Percentiles rank a stretch among this genome's conserved stretches.
These are phyloP conservation scores for Teratosphaeria pseudoeucalypti DNA, from an alignment of 2,329 filamentous ascomycete species.

Conservation along the genomic window DNA sequence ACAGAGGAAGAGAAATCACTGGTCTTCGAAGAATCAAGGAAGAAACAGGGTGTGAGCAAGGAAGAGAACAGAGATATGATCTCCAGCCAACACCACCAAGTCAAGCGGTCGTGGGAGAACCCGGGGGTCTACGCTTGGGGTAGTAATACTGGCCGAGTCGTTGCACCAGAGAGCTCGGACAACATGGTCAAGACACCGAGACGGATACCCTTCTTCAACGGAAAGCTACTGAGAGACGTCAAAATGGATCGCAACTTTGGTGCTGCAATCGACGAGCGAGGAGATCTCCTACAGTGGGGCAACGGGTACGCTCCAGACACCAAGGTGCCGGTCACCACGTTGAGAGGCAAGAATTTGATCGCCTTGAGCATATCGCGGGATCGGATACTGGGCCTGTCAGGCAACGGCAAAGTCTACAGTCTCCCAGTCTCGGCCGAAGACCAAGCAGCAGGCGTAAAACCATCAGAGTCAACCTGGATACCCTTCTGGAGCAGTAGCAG, in stretches of 20 bases:
- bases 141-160: slow-evolving; percentile 74
- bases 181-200: slow-evolving; percentile 65
- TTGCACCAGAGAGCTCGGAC: slow-evolving; percentile 72
- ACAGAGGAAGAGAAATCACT: slow-evolving; percentile 40
- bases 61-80: slow-evolving; percentile 68
- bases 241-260: slow-evolving; percentile 76
- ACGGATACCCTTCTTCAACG: slow-evolving; percentile 73
- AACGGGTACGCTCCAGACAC: slow-evolving; percentile 58
- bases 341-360: slow-evolving; percentile 70
- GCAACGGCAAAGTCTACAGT: slow-evolving; percentile 71
- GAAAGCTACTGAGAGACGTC: slow-evolving; percentile 71
- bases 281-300: slow-evolving; percentile 89
- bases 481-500: slow-evolving; percentile 57
- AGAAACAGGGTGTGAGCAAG: slow-evolving; percentile 37
- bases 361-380: slow-evolving; percentile 71
- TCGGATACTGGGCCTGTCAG: slow-evolving; percentile 68
- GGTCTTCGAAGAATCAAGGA: slow-evolving; percentile 57
- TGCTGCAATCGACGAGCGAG: slow-evolving; percentile 76
- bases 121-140: slow-evolving; percentile 94
- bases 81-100: slow-evolving; percentile 78
- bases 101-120: slow-evolving; percentile 68
- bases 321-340: slow-evolving; percentile 55
- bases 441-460: slow-evolving; percentile 55
- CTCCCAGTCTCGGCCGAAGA: slow-evolving; percentile 66
- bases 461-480: slow-evolving; percentile 58